Base-by-base conservation (phyloP, 2,329 filamentous ascomycete genomes). In the Trichoderma semiorbis region DNA sequence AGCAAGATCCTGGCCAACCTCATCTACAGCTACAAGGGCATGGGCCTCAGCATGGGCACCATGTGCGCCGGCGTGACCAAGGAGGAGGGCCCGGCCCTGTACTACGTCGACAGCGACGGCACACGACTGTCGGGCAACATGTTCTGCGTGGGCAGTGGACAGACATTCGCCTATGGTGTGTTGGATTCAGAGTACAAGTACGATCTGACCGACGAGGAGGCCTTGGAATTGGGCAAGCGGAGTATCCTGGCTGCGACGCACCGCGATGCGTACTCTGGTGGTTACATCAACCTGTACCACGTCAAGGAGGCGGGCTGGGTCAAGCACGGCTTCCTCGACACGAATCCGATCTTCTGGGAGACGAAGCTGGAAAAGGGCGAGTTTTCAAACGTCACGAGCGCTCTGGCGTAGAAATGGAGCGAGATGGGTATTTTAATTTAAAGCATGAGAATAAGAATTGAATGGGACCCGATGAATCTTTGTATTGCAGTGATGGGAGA, bases 341-440 rank as follows among this genome's bases (percentile, higher is more conserved):
- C 95, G 77, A 98, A 98, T 87, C 95, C 95, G 58, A 97, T 98
- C 81, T 99, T 99, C 91, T 99, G 96, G 96, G 92, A 97, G 88
- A 98, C 95, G 64, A 99, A 99, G 90, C 85, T 99, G 79, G 92
- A 97, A 83, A 97, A 97, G 90, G 95, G 95, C 83, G 96, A 99
- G 86, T 99, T 99, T 83, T 95, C 92, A 75, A 98, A 98, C 81
- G 95, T 98, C 69, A 97, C 93, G 72, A 93, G 92, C 78, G 85
- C 91, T 78, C 81, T 97, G 80, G 88, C 88, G 62, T 76, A 75
- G 43, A 32, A 3, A 7, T 21, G 16, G n/a, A 2, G 60, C 16
- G 12, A 63, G 21, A 53, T 24, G 21, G n/a, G n/a, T 3, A 24
- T 36, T 55, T 47, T 43, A n/a, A 36, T 47, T 68, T 32, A 34